Percentiles rank a stretch among this genome's conserved stretches.
These are phyloP conservation scores for Nicotiana sylvestris DNA, from an alignment of 257 asterid species.

Conservation along the genomic window DNA sequence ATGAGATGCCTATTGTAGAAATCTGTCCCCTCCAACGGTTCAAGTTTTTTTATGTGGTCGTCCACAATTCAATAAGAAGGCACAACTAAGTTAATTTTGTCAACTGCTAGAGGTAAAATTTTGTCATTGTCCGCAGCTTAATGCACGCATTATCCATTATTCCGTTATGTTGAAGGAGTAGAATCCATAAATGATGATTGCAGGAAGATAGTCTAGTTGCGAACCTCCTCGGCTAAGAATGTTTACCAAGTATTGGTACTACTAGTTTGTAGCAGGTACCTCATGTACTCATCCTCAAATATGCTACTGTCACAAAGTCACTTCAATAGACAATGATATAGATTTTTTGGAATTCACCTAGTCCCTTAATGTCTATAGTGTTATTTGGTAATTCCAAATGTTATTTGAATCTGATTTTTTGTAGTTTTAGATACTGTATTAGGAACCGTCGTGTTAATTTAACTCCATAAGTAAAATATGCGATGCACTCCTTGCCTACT, in stretches of 20 bases:
- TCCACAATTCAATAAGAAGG: not conserved
- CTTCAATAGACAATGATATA: not conserved
- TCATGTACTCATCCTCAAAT: not conserved
- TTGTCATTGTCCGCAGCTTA: not conserved
- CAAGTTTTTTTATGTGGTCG: not conserved
- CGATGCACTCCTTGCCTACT: not conserved
- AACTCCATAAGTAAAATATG: not conserved
- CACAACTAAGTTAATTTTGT: not conserved
- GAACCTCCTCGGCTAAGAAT: not conserved
- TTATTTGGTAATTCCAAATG: not conserved
- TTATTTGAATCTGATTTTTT: not conserved
- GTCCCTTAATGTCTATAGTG: not conserved
- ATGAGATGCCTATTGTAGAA: no score
- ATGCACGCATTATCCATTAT: not conserved
- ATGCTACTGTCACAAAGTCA: not conserved
- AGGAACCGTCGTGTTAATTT: not conserved
- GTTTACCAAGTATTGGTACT: not conserved
- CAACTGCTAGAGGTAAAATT: not conserved
- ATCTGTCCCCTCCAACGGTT: not conserved
- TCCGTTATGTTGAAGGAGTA: not conserved
- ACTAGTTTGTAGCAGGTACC: not conserved
- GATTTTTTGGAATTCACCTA: not conserved
- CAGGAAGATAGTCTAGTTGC: not conserved
- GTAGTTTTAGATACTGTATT: not conserved
- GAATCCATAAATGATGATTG: not conserved